Percentiles rank a stretch among this genome's conserved stretches.
Conservation (phyloP, 768 basidiomycete species). For the Auriscalpium microsporum region DNA sequence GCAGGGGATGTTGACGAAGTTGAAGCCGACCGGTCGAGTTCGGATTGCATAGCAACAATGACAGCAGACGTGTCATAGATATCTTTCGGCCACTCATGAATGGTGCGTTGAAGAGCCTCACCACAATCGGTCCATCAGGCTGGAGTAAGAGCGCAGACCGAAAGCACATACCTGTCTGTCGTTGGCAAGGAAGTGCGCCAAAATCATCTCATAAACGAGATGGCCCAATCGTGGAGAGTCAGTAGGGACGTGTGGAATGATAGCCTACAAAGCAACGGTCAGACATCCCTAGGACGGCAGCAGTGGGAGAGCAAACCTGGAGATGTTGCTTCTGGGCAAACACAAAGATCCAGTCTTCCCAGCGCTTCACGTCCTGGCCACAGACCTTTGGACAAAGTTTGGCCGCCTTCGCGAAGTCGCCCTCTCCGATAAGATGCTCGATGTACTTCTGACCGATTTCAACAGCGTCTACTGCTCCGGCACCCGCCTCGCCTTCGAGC, state of each 20-base stretch:
- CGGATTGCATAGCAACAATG: constrained; percentile 80
- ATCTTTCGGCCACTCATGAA: constrained; percentile 82
- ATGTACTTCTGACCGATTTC: constrained; percentile 84
- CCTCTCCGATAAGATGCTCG: constrained; percentile 73
- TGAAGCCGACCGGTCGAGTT: constrained; percentile 57
- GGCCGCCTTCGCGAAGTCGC: constrained; percentile 72
- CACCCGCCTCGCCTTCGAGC: constrained; percentile 23
- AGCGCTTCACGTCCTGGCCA: constrained; percentile 66
- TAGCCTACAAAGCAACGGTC: constrained; percentile 38
- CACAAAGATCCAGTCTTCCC: constrained; percentile 93
- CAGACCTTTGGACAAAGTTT: constrained; percentile 79
- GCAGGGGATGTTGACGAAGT: constrained; percentile 35
- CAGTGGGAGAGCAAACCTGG: constrained; percentile 40
- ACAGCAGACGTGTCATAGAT: constrained; percentile 87
- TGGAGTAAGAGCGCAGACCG: background rate
- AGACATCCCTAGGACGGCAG: background rate
- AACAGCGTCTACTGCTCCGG: constrained; percentile 40
- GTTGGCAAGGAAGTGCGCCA: constrained; percentile 75
- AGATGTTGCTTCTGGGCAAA: constrained; percentile 79
- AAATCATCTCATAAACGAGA: constrained; percentile 90
- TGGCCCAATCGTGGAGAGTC: constrained; percentile 71
- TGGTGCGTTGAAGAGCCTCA: constrained; percentile 67
- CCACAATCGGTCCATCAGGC: background rate
- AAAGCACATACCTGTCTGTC: constrained; percentile 52
- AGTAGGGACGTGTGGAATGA: constrained; percentile 87